Evolutionary conservation across 163 green algal genomes (phyloP), one percentile per base, ranked within the genome.

Genomic region (Trebouxia gelatinosa): DNA sequence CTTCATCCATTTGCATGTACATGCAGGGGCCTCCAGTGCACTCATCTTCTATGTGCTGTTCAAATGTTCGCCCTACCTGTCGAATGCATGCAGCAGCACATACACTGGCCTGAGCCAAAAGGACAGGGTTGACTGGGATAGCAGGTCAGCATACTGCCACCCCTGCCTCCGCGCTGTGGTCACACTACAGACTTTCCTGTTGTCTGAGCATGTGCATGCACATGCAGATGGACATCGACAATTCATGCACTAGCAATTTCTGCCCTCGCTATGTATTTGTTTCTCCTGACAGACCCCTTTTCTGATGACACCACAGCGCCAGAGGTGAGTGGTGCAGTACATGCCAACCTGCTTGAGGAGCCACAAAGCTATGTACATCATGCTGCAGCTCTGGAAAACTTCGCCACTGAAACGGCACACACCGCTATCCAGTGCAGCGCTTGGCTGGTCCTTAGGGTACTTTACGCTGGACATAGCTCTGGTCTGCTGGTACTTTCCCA

Each of bases 371-470:
- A 19, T 26, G 28, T 29, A 46, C 43, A 29, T 32, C 19, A 46
- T 29, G 2, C 32, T 78, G 46, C 71, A 78, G 48, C 48, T 34
- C 34, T 48, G 48, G 48, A 78, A 40, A 26, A 51, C 28, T 37
- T 5, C 71, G 7, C 37, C 48, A 57, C 31, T 78, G 0, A 59
- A 68, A 38, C 66, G 64, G 34, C 64, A 72, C 28, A 76, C 64
- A 2, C 11, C 58, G 5, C 70, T 86, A 28, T 83, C 82, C 16
- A 74, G 82, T 34, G 81, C 81, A 23, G 79, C 81, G 0, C 78
- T 91, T 26, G 85, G 84, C 29, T 78, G 88, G 28, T 88, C 83
- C 0, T 39, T 88, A 3, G 87, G 87, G 13, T 91, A 89, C 75
- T 91, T 91, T 50, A 19, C 78, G 0, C 43, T 82, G 0, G 87